These are phyloP conservation scores for Epichloe baconii DNA, from an alignment of 2,329 filamentous ascomycete genomes.

Conservation along the genomic window DNA sequence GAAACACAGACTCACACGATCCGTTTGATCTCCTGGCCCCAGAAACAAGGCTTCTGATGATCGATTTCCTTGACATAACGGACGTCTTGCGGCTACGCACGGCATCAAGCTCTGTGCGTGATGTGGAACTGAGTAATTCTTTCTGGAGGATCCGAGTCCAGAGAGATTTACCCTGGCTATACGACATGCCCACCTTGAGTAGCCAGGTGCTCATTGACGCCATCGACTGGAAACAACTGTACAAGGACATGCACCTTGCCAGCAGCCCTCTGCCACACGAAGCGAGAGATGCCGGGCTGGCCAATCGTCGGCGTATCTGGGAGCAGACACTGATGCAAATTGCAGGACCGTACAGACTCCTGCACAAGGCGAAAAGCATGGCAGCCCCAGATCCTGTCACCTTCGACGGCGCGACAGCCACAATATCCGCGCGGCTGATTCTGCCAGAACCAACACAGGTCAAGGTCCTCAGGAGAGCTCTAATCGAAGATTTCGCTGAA, in stretches of 20 bases:
- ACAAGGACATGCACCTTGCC: not conserved
- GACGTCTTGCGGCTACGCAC: not conserved
- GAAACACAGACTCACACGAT: not conserved
- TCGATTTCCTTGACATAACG: not conserved
- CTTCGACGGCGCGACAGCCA: not conserved
- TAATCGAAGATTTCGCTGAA: not conserved
- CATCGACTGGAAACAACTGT: not conserved
- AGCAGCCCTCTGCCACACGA: not conserved
- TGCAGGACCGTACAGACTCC: not conserved
- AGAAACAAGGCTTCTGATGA: not conserved
- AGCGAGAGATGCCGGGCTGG: not conserved
- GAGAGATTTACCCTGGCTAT: not conserved
- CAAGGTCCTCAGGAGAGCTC: not conserved
- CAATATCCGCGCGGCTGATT: not conserved
- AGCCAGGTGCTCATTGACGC: not conserved
- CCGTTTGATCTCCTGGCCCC: not conserved
- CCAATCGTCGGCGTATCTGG: conserved; percentile 1
- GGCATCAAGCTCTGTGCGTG: not conserved
- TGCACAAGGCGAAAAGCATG: not conserved
- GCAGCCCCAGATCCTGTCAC: not conserved
- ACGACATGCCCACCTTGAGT: not conserved
- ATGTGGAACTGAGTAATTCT: not conserved
- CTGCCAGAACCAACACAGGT: not conserved
- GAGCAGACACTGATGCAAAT: not conserved
- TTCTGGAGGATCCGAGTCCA: not conserved